A percentile compares a stretch with the other conserved stretches of the same genome.
Conservation (phyloP, 2,329 filamentous ascomycete species). For the Cylindrodendrum hubeiense region DNA sequence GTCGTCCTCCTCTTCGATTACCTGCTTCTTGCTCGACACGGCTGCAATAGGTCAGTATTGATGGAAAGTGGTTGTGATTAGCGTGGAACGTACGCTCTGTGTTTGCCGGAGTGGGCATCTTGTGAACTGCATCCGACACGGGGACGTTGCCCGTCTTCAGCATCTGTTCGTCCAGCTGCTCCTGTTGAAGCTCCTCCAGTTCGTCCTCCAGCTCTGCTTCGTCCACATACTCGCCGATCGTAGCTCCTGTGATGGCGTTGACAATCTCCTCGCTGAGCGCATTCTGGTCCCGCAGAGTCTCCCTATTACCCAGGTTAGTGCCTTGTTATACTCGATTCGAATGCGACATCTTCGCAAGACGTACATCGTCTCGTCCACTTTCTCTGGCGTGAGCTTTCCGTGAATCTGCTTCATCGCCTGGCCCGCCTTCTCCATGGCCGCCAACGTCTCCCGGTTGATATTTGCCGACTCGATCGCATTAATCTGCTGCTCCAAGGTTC, state of each 20-base stretch:
- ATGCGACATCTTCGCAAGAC: constrained; percentile 49
- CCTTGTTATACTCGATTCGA: not conserved
- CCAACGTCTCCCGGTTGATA: constrained; percentile 96
- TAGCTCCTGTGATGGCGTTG: constrained; percentile 81
- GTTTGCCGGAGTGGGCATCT: constrained; percentile 80
- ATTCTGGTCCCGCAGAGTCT: constrained; percentile 91
- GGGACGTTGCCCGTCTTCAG: constrained; percentile 88
- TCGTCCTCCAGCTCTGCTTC: constrained; percentile 89
- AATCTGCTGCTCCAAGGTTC: constrained; percentile 94
- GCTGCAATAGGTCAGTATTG: constrained; percentile 42
- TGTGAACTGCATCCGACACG: constrained; percentile 80
- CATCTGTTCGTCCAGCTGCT: constrained; percentile 94
- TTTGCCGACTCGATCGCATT: constrained; percentile 98
- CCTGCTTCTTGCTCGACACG: constrained; percentile 53
- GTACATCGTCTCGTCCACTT: constrained; percentile 95
- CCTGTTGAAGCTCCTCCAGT: constrained; percentile 88
- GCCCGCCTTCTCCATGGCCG: constrained; percentile 92
- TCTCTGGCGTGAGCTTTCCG: constrained; percentile 89
- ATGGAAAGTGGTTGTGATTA: not conserved
- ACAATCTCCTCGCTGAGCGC: constrained; percentile 94
- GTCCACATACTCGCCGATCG: constrained; percentile 78
- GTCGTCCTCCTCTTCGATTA: constrained; percentile 82
- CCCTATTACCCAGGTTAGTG: constrained; percentile 70
- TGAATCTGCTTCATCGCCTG: constrained; percentile 95
- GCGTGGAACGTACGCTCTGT: constrained; percentile 75